phyloP scores from a whole-genome alignment of 2,329 filamentous ascomycete genomes.

The Xylariaceae sp. region DNA sequence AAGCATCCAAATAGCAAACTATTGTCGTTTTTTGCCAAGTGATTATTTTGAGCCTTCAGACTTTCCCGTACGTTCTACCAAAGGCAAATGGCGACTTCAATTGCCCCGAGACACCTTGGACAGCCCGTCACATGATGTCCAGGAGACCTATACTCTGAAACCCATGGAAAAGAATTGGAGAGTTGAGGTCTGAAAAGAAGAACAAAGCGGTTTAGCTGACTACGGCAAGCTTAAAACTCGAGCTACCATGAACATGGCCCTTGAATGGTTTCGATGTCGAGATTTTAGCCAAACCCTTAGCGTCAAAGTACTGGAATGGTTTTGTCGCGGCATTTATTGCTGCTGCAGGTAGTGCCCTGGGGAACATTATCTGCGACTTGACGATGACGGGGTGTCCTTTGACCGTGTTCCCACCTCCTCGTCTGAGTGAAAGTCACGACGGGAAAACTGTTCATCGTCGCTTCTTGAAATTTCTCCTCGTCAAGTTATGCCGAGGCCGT shows the following conservation, averaged over 20 bases:
- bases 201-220: slow-evolving; percentile 31
- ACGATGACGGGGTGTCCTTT: slow-evolving; percentile 15
- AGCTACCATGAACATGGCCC: slow-evolving; percentile 76
- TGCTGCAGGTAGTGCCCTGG: slow-evolving; percentile 16
- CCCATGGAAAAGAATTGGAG: background rate
- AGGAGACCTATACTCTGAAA: too few species aligned
- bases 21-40: background rate
- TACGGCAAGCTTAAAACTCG: slow-evolving; percentile 61
- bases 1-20: background rate
- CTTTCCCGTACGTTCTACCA: too few species aligned
- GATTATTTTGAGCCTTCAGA: too few species aligned
- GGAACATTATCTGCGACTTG: slow-evolving; percentile 18
- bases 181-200: background rate
- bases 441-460: background rate
- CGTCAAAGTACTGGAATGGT: slow-evolving; percentile 53
- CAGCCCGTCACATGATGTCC: too few species aligned
- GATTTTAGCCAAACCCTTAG: slow-evolving; percentile 68
- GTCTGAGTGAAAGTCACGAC: slow-evolving; percentile 16
- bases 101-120: too few species aligned
- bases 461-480: too few species aligned
- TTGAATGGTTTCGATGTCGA: slow-evolving; percentile 82
- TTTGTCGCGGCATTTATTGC: slow-evolving; percentile 13
- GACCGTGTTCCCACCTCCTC: slow-evolving; percentile 9
- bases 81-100: too few species aligned
- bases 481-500: too few species aligned